phyloP scores from a whole-genome alignment of 1,284 basidiomycete genomes.

The Mycena sp. region DNA sequence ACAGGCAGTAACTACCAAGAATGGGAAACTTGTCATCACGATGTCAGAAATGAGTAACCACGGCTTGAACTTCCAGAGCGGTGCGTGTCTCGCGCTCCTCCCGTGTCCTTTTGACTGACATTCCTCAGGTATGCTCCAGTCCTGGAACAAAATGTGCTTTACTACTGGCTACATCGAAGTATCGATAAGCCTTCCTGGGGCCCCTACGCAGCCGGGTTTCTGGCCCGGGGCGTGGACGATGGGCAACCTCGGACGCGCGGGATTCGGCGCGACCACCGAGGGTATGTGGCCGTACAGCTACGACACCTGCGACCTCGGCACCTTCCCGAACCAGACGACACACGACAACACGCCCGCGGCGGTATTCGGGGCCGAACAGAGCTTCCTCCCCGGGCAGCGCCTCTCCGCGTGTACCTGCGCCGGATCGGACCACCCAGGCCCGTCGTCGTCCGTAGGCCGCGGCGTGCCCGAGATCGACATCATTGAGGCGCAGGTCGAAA shows the following conservation, averaged over 20 bases:
- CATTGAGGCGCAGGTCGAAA: slow-evolving; percentile 29
- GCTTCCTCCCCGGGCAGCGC: slow-evolving; percentile 81
- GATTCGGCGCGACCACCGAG: slow-evolving; percentile 69
- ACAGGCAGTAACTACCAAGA: slow-evolving; percentile 69
- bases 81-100: slow-evolving; percentile 47
- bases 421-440: slow-evolving; percentile 85
- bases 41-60: slow-evolving; percentile 70
- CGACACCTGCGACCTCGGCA: slow-evolving; percentile 84
- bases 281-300: slow-evolving; percentile 62
- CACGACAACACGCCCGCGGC: slow-evolving; percentile 59
- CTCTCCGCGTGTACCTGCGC: slow-evolving; percentile 87
- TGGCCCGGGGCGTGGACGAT: slow-evolving; percentile 82
- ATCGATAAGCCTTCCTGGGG: slow-evolving; percentile 86
- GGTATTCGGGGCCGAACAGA: slow-evolving; percentile 57
- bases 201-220: slow-evolving; percentile 71
- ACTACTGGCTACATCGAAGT: slow-evolving; percentile 92
- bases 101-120: not conserved
- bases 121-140: slow-evolving; percentile 70
- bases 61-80: slow-evolving; percentile 82
- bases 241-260: slow-evolving; percentile 83
- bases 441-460: slow-evolving; percentile 78
- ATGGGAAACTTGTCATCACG: slow-evolving; percentile 83
- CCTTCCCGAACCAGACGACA: slow-evolving; percentile 80
- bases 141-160: slow-evolving; percentile 96
- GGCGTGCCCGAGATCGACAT: slow-evolving; percentile 90